phyloP scores from a whole-genome alignment of 108 stramenopile species.

The Epipyxis sp. region DNA sequence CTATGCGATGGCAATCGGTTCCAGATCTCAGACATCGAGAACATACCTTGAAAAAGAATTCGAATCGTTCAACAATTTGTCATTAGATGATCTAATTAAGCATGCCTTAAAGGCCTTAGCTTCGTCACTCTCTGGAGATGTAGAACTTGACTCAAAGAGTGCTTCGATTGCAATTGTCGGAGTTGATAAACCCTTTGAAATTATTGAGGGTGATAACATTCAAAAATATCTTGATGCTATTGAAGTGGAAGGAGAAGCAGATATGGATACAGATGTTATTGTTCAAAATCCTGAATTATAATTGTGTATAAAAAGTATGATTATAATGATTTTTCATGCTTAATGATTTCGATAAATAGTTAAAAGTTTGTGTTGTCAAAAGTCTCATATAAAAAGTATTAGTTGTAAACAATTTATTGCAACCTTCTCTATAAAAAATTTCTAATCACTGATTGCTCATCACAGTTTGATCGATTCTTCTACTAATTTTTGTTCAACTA shows the following conservation, averaged over 20 bases:
- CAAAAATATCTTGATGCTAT: conserved; percentile 40
- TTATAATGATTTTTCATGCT: too few species aligned
- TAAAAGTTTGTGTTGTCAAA: too few species aligned
- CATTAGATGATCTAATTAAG: conserved; percentile 82
- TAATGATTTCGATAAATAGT: too few species aligned
- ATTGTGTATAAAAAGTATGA: too few species aligned
- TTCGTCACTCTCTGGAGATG: conserved; percentile 82
- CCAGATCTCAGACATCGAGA: conserved; percentile 83
- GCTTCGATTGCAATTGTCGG: conserved; percentile 63
- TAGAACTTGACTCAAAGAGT: conserved; percentile 80
- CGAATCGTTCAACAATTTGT: conserved; percentile 59
- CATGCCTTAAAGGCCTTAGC: conserved; percentile 88
- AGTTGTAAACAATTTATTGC: too few species aligned
- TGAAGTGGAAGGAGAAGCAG: background rate
- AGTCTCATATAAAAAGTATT: too few species aligned
- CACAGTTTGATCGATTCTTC: too few species aligned
- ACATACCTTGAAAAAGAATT: conserved; percentile 95
- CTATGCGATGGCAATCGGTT: conserved; percentile 90
- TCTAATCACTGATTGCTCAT: too few species aligned
- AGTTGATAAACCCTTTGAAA: conserved; percentile 16
- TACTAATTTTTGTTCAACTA: too few species aligned
- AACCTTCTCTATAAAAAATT: too few species aligned
- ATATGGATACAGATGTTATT: background rate
- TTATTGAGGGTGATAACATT: conserved; percentile 33
- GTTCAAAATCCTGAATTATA: background rate